Conservation (phyloP, 352 stramenopile genomes). For the Thalassiosira livingstoniorum region DNA sequence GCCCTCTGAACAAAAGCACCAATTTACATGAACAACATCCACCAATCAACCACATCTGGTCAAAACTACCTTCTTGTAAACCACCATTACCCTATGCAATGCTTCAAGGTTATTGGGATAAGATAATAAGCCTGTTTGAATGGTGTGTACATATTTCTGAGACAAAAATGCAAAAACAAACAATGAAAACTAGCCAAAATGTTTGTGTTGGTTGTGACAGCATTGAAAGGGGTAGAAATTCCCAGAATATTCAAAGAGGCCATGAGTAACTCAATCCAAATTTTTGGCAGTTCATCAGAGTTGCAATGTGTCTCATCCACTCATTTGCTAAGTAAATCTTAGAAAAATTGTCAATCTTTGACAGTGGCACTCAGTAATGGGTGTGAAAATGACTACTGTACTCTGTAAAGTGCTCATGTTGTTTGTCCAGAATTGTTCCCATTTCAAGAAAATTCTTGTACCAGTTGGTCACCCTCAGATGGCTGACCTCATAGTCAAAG, state of each 20-base stretch:
- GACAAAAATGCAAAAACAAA: slow-evolving; percentile 29
- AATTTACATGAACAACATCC: slow-evolving; percentile 58
- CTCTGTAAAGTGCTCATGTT: neutral
- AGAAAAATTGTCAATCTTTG: neutral
- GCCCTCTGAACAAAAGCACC: slow-evolving; percentile 34
- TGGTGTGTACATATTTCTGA: slow-evolving; percentile 31
- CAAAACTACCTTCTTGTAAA: slow-evolving; percentile 20
- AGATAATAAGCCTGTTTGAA: slow-evolving; percentile 15
- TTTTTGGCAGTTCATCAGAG: neutral
- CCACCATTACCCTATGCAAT: slow-evolving; percentile 4
- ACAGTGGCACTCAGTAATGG: neutral
- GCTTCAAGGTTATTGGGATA: slow-evolving; percentile 4
- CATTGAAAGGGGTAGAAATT: neutral
- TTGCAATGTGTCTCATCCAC: neutral
- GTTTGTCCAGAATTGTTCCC: neutral
- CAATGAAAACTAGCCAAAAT: slow-evolving; percentile 19
- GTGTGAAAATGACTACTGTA: neutral
- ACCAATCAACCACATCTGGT: slow-evolving; percentile 37
- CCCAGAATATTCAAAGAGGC: slow-evolving; percentile 12
- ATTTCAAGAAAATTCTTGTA: neutral
- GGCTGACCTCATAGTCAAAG: neutral
- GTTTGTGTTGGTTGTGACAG: slow-evolving; percentile 13
- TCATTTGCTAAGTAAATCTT: neutral
- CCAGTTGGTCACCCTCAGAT: neutral
- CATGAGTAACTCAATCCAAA: slow-evolving; percentile 35